These are phyloP conservation scores for Mollisia scopiformis DNA, from an alignment of 2,329 filamentous ascomycete species.

Conservation along the genomic window DNA sequence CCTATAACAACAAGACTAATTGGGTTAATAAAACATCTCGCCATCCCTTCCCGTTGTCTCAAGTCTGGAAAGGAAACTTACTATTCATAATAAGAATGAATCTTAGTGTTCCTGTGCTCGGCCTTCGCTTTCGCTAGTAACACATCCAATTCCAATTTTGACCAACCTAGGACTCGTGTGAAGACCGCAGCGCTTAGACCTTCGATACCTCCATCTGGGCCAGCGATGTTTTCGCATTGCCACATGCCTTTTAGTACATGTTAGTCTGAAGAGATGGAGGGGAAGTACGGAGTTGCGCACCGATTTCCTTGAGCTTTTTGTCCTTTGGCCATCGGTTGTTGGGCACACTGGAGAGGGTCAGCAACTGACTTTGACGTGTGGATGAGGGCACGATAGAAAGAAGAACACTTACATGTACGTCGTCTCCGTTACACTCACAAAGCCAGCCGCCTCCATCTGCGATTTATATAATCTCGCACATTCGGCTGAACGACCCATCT, in stretches of 20 bases:
- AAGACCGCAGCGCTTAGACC: conserved; percentile 23
- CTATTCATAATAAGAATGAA: conserved; percentile 24
- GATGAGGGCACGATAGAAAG: background rate
- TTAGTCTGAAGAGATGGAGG: background rate
- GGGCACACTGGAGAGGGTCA: conserved; percentile 31
- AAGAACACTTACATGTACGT: conserved; percentile 42
- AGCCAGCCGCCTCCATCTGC: conserved; percentile 41
- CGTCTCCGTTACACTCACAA: conserved; percentile 43
- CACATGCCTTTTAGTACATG: background rate
- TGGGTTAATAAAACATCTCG: no score
- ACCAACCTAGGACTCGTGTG: conserved; percentile 25
- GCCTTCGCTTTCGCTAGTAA: conserved; percentile 22
- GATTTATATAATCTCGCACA: conserved; percentile 32
- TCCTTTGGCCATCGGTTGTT: conserved; percentile 52
- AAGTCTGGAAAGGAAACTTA: conserved; percentile 5
- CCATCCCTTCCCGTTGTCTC: no score
- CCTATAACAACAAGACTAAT: no score
- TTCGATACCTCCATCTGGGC: conserved; percentile 16
- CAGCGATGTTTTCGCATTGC: conserved; percentile 12
- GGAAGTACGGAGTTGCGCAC: conserved; percentile 6
- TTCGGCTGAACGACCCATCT: conserved; percentile 5
- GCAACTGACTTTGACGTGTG: background rate
- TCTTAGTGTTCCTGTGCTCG: conserved; percentile 14
- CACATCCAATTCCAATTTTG: conserved; percentile 22
- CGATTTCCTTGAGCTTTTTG: conserved; percentile 47